These are phyloP conservation scores for Coniochaeta prunicola DNA, from an alignment of 2,329 filamentous ascomycete genomes.

Conservation along the genomic window DNA sequence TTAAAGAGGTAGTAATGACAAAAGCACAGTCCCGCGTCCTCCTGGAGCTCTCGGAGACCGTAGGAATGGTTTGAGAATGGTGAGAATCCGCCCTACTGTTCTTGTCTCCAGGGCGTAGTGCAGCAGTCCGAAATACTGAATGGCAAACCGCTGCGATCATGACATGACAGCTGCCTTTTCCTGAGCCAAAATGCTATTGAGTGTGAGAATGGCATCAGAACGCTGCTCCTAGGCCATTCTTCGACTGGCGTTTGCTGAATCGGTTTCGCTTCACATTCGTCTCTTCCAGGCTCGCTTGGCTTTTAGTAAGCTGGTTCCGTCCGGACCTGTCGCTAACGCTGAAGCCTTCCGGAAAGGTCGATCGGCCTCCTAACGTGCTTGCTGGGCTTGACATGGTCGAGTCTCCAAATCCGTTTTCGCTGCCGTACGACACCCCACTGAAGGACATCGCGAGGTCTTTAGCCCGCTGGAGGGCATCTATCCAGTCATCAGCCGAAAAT, in stretches of 20 bases:
- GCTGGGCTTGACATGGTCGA: conserved; percentile 69
- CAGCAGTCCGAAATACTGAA: not conserved
- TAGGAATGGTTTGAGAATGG: not conserved
- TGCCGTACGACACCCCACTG: conserved; percentile 59
- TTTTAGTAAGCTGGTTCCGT: conserved; percentile 53
- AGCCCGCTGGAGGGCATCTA: conserved; percentile 80
- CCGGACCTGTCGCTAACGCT: conserved; percentile 44
- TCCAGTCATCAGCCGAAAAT: conserved; percentile 79
- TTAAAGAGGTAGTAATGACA: conserved; percentile 2
- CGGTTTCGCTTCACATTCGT: conserved; percentile 49
- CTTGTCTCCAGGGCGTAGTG: not conserved
- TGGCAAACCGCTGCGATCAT: not conserved
- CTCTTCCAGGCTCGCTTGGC: conserved; percentile 48
- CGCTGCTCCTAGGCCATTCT: conserved; percentile 77
- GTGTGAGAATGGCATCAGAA: conserved; percentile 46
- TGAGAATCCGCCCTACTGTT: not conserved
- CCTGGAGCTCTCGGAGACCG: not conserved
- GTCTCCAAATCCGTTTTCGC: conserved; percentile 60
- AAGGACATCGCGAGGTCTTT: conserved; percentile 77
- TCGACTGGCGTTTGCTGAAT: conserved; percentile 90
- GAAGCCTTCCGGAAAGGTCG: conserved; percentile 42
- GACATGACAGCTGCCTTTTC: not conserved
- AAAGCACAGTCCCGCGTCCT: not conserved
- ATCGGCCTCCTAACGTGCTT: conserved; percentile 59
- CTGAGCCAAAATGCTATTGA: not conserved